Percentiles rank a stretch among this genome's conserved stretches.
phyloP scores from a whole-genome alignment of 2,329 filamentous ascomycete species.

The Xylariomycetidae sp. region DNA sequence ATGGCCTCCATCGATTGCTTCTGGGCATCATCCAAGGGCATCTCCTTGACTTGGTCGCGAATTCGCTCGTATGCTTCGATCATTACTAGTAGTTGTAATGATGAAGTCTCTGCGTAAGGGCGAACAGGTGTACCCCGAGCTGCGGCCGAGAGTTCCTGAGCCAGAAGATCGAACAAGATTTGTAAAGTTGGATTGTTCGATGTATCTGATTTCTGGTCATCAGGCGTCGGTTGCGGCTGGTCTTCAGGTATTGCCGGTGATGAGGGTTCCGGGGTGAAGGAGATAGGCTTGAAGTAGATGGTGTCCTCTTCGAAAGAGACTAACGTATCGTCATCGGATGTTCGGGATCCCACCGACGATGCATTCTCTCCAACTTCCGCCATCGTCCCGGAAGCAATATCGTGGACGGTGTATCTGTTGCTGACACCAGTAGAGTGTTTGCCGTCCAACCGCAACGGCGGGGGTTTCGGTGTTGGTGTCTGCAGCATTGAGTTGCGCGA shows the following conservation, averaged over 20 bases:
- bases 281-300: constrained; percentile 40
- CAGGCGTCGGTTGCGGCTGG: constrained; percentile 9
- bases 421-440: neutral
- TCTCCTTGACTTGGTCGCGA: constrained; percentile 36
- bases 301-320: constrained; percentile 41
- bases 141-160: constrained; percentile 41
- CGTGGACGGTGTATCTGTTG: constrained; percentile 3
- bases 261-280: constrained; percentile 31
- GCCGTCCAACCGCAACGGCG: constrained; percentile 8
- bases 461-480: constrained; percentile 22
- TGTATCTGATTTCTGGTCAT: constrained; percentile 3
- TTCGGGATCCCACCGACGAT: constrained; percentile 24
- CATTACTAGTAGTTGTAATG: constrained; percentile 50
- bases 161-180: constrained; percentile 45
- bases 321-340: constrained; percentile 40
- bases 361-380: constrained; percentile 11
- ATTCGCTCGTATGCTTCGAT: constrained; percentile 53
- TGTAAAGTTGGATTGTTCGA: constrained; percentile 38
- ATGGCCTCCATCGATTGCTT: constrained; percentile 31
- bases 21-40: constrained; percentile 23
- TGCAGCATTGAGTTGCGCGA: constrained; percentile 29
- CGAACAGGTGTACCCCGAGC: constrained; percentile 19
- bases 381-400: constrained; percentile 8
- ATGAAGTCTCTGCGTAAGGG: constrained; percentile 31
- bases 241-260: neutral